Conservation (phyloP, 768 basidiomycete genomes). For the Suillus spraguei region DNA sequence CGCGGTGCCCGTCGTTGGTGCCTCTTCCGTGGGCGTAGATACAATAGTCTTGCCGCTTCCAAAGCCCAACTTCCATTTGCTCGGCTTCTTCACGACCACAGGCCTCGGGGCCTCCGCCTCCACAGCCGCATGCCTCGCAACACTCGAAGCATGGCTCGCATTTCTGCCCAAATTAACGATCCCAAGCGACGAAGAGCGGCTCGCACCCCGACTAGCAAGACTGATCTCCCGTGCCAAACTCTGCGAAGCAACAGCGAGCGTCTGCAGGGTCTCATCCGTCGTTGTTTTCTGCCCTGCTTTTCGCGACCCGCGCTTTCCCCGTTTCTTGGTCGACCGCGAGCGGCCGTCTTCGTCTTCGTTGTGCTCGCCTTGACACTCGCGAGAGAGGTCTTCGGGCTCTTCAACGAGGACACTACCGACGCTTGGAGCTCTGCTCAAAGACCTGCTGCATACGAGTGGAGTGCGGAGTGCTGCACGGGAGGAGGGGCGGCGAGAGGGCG, state of each 20-base stretch:
- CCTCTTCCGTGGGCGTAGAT: slow-evolving; percentile 39
- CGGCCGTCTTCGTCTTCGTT: slow-evolving; percentile 37
- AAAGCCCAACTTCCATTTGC: slow-evolving; percentile 53
- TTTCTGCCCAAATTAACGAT: slow-evolving; percentile 27
- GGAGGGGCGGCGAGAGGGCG: slow-evolving; percentile 69
- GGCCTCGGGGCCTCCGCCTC: slow-evolving; percentile 21
- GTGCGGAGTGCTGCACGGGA: slow-evolving; percentile 64
- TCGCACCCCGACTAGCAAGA: slow-evolving; percentile 41
- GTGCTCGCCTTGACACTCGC: slow-evolving; percentile 30
- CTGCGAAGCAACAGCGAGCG: slow-evolving; percentile 80
- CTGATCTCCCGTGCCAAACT: slow-evolving; percentile 84
- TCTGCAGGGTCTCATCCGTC: slow-evolving; percentile 60
- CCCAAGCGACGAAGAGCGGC: slow-evolving; percentile 44
- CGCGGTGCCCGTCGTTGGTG: slow-evolving; percentile 57
- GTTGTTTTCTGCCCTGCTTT: slow-evolving; percentile 67
- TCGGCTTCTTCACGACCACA: slow-evolving; percentile 63
- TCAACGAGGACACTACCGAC: slow-evolving; percentile 50
- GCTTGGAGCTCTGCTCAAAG: slow-evolving; percentile 66
- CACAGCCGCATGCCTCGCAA: slow-evolving; percentile 33
- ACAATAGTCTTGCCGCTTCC: slow-evolving; percentile 71
- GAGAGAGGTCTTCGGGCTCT: slow-evolving; percentile 39
- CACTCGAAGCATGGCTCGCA: slow-evolving; percentile 27
- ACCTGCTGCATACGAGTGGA: slow-evolving; percentile 54
- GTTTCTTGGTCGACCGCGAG: slow-evolving; percentile 70
- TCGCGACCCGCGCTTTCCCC: slow-evolving; percentile 82